A percentile compares a stretch with the other conserved stretches of the same genome.
Evolutionary conservation across 805 yeast genomes (phyloP).

Genomic region (Metschnikowia drakensbergensis): DNA sequence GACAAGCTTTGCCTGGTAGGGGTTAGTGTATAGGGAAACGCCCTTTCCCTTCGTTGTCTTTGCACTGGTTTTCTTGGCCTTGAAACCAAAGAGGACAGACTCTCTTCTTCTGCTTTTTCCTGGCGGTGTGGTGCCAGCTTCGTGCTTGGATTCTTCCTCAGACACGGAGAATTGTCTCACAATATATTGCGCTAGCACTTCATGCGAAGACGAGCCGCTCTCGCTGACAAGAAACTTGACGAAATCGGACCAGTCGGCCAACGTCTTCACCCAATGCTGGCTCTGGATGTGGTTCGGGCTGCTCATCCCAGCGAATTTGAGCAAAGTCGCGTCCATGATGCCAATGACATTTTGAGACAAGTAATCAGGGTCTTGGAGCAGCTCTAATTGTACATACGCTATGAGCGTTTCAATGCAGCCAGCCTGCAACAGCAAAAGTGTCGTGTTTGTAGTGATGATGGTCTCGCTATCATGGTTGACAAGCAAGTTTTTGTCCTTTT

Average conservation of each 20-base stretch:
- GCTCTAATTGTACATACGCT: slow-evolving; percentile 38
- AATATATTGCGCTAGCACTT: slow-evolving; percentile 31
- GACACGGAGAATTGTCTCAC: slow-evolving; percentile 25
- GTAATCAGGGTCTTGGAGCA: slow-evolving; percentile 37
- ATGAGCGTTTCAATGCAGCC: slow-evolving; percentile 34
- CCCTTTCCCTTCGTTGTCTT: slow-evolving; percentile 18
- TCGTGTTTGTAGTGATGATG: slow-evolving; percentile 20
- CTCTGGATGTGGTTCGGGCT: slow-evolving; percentile 28
- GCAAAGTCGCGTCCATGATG: slow-evolving; percentile 30
- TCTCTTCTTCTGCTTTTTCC: slow-evolving; percentile 22
- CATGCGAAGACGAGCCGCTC: slow-evolving; percentile 36
- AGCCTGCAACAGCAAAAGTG: slow-evolving; percentile 23
- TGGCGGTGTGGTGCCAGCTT: slow-evolving; percentile 1
- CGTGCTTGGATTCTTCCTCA: slow-evolving; percentile 5
- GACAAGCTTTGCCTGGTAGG: slow-evolving; percentile 32
- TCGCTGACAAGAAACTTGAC: slow-evolving; percentile 33
- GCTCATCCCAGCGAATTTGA: slow-evolving; percentile 26
- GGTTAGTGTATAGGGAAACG: slow-evolving; percentile 30
- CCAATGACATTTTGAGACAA: slow-evolving; percentile 25
- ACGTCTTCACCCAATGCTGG: slow-evolving; percentile 29
- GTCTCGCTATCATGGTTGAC: slow-evolving; percentile 26
- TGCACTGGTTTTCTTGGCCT: slow-evolving; percentile 18
- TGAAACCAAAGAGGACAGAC: slow-evolving; percentile 26
- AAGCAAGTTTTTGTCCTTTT: slow-evolving; percentile 22
- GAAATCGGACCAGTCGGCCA: slow-evolving; percentile 28